Base-by-base conservation (phyloP, 306 rosid species). In the Vachellia collinsii region DNA sequence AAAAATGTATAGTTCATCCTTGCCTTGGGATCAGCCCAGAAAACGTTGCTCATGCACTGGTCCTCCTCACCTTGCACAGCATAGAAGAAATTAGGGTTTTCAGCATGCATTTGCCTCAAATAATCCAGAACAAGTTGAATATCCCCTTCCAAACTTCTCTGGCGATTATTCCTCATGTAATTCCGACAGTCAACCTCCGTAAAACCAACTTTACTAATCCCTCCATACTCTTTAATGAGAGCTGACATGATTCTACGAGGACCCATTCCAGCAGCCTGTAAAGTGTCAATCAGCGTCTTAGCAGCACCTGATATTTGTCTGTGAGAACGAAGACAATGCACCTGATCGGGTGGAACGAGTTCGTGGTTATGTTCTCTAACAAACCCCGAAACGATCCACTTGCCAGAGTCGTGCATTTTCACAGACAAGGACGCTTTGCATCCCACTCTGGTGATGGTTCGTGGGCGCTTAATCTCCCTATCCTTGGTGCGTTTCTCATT, bases 231-330 rank as follows among this genome's bases (percentile, higher is more conserved):
- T 87, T 93, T 95, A 70, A 95, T 93, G 39, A 95, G 90, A 3
- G 99, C 99, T 0, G 98, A 95, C 99, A 95, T 95, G 71, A 95
- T 93, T 86, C 97, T 88, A 9, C 99, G 93, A 47, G 99, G 99
- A 69, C 99, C 99, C 98, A 95, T 90, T 78, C 99, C 99, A 74
- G 99, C 99, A 17, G 99, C 98, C 90, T 95, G 99, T 83, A 95
- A 82, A 69, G 99, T 95, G 85, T 95, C 99, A 44, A 95, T 95
- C 74, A 95, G 88, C 0, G 98, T 95, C 90, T 95, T 95, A 2
- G 99, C 98, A 79, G 99, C 89, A 63, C 99, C 98, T 1, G 99
- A 93, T 54, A 95, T 95, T 86, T 95, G 99, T 86, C 99, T 82
- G 80, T 95, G 99, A 48, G 99, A 95, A 47, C 99, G 93, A 72